A percentile compares a stretch with the other conserved stretches of the same genome.
These are phyloP conservation scores for Candida succiphila DNA, from an alignment of 805 yeast genomes.

Conservation along the genomic window DNA sequence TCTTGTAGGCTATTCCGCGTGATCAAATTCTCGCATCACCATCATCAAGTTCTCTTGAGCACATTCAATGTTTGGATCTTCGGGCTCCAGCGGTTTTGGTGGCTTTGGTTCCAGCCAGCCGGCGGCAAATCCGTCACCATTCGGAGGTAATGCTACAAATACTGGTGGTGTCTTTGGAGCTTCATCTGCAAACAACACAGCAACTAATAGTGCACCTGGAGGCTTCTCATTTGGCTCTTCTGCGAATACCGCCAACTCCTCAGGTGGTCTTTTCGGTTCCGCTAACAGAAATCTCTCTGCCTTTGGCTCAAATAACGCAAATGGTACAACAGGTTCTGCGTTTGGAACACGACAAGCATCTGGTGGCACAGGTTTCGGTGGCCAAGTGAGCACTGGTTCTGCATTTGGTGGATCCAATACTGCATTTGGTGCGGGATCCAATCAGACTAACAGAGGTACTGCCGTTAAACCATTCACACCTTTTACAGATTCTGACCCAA, in stretches of 20 bases:
- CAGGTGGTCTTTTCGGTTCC: conserved; percentile 29
- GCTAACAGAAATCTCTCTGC: conserved; percentile 6
- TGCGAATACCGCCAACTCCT: conserved; percentile 19
- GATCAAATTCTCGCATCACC: too few species aligned
- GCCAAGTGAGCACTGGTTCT: conserved; percentile 6
- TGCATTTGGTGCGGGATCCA: conserved; percentile 22
- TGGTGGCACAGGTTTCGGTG: conserved; percentile 24
- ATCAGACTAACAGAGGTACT: conserved; percentile 50
- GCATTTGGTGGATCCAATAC: conserved; percentile 7
- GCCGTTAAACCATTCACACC: conserved; percentile 61
- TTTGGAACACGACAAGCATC: conserved; percentile 8
- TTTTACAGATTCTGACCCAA: conserved; percentile 59
- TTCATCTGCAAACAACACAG: neutral
- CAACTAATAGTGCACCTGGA: conserved; percentile 7
- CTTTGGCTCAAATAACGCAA: conserved; percentile 18
- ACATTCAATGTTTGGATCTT: conserved; percentile 1
- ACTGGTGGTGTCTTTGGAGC: conserved; percentile 12
- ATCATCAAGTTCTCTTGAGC: too few species aligned
- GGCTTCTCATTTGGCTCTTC: conserved; percentile 10
- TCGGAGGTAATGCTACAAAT: conserved; percentile 11
- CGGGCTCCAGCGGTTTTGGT: conserved; percentile 38
- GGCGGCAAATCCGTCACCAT: conserved; percentile 12
- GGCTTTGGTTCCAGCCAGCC: conserved; percentile 27
- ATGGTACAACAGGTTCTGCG: conserved; percentile 24
- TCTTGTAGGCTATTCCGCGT: too few species aligned